Conservation (phyloP, 164 flowering plant genomes). For the Berberis vulgaris region DNA sequence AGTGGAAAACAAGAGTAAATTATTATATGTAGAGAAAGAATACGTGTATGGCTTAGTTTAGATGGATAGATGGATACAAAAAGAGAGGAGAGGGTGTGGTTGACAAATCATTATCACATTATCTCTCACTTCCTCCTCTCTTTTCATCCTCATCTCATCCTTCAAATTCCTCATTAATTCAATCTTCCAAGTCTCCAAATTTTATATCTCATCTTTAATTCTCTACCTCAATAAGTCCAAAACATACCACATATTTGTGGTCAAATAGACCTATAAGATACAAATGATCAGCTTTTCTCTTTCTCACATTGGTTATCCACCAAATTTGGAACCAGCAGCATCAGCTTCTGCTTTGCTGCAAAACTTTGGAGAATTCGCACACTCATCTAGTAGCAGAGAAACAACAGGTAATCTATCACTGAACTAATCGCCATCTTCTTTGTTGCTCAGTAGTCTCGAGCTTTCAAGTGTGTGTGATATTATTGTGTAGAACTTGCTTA, state of each 20-base stretch:
- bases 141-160: constrained; percentile 13
- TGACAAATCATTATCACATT: constrained; percentile 45
- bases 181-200: background rate
- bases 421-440: too few relatives aligned
- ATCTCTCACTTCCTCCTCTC: constrained; percentile 26
- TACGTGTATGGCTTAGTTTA: constrained; percentile 29
- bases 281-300: constrained; percentile 11
- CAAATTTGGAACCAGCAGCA: constrained; percentile 3
- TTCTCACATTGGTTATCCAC: constrained; percentile 6
- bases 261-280: background rate
- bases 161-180: background rate
- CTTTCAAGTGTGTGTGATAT: too few relatives aligned
- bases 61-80: background rate
- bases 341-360: background rate
- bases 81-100: constrained; percentile 31
- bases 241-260: background rate
- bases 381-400: too few relatives aligned
- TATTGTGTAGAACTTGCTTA: too few relatives aligned
- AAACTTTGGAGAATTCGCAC: background rate
- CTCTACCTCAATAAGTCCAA: background rate
- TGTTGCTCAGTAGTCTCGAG: too few relatives aligned
- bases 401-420: too few relatives aligned
- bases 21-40: too few relatives aligned
- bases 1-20: too few relatives aligned
- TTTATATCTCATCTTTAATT: background rate